Evolutionary conservation across 169 alveolate species (phyloP), one percentile per base, ranked within the genome.

Genomic region (Cryptosporidium xiaoi): DNA sequence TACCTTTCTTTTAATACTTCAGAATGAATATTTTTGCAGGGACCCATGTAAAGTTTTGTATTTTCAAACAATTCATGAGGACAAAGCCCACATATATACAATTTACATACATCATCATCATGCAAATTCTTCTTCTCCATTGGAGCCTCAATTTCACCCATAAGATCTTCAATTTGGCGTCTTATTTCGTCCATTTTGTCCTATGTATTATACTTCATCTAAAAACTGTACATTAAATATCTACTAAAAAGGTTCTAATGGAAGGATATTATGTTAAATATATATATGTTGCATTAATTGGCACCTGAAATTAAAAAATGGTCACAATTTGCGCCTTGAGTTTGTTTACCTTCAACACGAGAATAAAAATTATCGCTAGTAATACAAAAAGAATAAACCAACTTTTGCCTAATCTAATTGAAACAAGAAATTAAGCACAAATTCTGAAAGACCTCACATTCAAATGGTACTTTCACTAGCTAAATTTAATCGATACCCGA

Each of bases 41-140:
- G 94, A 15, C 96, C 96, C 90, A 93, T 58, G 71, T 92, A 93
- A 65, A 91, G 94, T 64, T 93, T 93, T 90, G 96, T 94, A 68
- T 94, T 93, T 60, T 92, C 96, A 71, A 94, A 94, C 51, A 94
- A 90, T 71, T 94, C 96, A 65, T 92, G 94, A 50, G 96, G 96
- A 77, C 96, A 94, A 51, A 94, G 64, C 34, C 96, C 96, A 5
- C 94, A 90, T 33, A 94, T 83, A 82, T 71, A 94, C 77, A 90
- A 83, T 69, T 90, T 93, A 91, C 96, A 94, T 3, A 94, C 96
- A 64, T 92, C 94, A 24, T 84, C 84, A 69, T 94, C 96, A 18
- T 90, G 68, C 85, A 91, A 87, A 56, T 89, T 64, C 68, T 92
- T 93, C 31, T 64, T 64, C 58, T 91, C 93, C n/a, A 51, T 92